These are phyloP conservation scores for Meripilus lineatus DNA, from an alignment of 1,284 basidiomycete species.

Conservation along the genomic window DNA sequence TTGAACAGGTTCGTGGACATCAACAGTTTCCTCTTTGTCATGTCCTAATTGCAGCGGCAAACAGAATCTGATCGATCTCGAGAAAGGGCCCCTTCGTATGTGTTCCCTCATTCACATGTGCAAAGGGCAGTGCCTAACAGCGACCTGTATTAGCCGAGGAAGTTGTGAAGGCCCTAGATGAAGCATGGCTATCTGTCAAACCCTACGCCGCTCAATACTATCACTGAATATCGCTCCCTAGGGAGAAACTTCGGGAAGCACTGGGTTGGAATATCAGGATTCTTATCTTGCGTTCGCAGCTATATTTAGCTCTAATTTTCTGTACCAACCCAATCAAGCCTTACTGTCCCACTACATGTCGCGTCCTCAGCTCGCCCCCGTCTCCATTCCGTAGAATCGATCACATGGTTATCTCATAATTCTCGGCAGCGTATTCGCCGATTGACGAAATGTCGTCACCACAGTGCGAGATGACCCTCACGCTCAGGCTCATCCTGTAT, in stretches of 20 bases:
- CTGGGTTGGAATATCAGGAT: too few species aligned
- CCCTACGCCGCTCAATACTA: slow-evolving; percentile 25
- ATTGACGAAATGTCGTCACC: too few species aligned
- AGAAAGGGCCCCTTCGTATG: slow-evolving; percentile 54
- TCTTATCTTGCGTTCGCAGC: too few species aligned
- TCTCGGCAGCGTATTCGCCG: too few species aligned
- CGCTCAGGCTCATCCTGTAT: too few species aligned
- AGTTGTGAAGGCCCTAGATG: slow-evolving; percentile 32
- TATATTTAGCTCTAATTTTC: too few species aligned
- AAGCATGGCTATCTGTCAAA: slow-evolving; percentile 33
- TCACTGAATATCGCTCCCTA: slow-evolving; percentile 16
- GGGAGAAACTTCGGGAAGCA: neutral
- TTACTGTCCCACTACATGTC: too few species aligned
- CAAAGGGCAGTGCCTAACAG: neutral
- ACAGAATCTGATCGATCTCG: slow-evolving; percentile 48
- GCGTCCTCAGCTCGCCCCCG: too few species aligned
- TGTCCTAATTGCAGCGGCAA: neutral
- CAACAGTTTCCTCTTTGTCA: neutral
- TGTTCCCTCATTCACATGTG: slow-evolving; percentile 3
- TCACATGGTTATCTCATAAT: too few species aligned
- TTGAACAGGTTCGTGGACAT: slow-evolving; percentile 34
- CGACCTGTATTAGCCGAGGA: slow-evolving; percentile 25
- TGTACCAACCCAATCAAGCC: too few species aligned
- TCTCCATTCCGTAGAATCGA: too few species aligned
- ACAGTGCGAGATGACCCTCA: too few species aligned